Evolutionary conservation across 176 grass and related monocot species (phyloP), one percentile per base, ranked within the genome.

Genomic region (Eragrostis curvula): DNA sequence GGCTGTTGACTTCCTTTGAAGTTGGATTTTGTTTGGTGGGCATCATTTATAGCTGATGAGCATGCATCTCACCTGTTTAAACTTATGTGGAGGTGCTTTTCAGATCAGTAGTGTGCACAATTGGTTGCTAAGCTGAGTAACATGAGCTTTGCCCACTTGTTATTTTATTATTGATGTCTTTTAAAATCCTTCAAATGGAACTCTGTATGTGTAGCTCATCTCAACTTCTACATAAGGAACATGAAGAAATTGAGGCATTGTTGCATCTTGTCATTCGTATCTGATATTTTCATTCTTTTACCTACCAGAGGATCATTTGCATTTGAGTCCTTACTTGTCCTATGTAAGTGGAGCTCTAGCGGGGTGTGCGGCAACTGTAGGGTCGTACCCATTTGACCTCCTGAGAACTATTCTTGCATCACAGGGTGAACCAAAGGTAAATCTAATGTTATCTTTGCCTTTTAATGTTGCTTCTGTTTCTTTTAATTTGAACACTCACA

Each of bases 311-410:
- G 93, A 96, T 92, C 93, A 99, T 89, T 79, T 96, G 73, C 85
- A 94, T 67, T 65, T 99, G 78, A 99, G 86, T 59, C 96, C 91
- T 30, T 99, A 99, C 71, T 85, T 92, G 67, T 93, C 96, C 49
- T 99, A 96, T 77, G 79, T 99, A 85, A 99, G 96, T 78, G 96
- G 96, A 32, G 96, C 93, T 83, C 72, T 99, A 60, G 96, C 93
- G 51, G 96, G 96, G 87, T 96, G 89, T 88, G 83, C 85, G 73
- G 96, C 96, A 64, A 96, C 96, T 46, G 8, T 96, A 78, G 96
- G 96, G 39, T 99, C 96, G 56, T 99, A 99, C 75, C 96, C 96
- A 78, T 99, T 99, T 85, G 96, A 99, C 77, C 96, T 99, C 87
- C 79, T 96, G 44, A 88, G 96, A 77, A 99, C 96, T 42, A 91